Conservation (phyloP, 2,329 filamentous ascomycete species). For the Cadophora luteo-olivacea region DNA sequence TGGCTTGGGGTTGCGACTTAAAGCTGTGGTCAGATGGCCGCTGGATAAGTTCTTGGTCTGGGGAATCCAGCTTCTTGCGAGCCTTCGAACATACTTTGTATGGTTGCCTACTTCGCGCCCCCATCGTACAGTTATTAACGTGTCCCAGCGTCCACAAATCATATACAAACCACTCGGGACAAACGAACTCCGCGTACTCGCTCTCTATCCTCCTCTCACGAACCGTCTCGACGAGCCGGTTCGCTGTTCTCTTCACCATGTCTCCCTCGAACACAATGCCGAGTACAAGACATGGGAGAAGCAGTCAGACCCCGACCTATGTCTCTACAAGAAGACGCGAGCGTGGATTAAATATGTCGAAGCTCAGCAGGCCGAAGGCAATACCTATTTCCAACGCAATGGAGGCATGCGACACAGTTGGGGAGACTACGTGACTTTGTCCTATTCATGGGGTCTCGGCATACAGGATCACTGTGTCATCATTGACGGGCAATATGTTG, state of each 20-base stretch:
- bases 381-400: neutral
- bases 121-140: neutral
- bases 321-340: constrained; percentile 8
- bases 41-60: constrained; percentile 3
- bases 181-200: constrained; percentile 6
- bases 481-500: neutral
- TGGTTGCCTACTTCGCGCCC: neutral
- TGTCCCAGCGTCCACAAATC: neutral
- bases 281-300: neutral
- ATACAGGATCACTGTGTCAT: neutral
- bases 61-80: constrained; percentile 4
- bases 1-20: constrained; percentile 5
- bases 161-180: neutral
- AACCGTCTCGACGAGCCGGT: neutral
- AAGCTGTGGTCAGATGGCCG: neutral
- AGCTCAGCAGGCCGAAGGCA: neutral
- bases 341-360: neutral
- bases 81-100: neutral
- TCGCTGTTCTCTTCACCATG: neutral
- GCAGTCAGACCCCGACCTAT: neutral
- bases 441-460: neutral
- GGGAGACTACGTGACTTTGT: constrained; percentile 6
- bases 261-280: constrained; percentile 1
- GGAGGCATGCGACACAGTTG: neutral
- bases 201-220: neutral